phyloP scores from a whole-genome alignment of 2,329 filamentous ascomycete species.

The Alternaria metachromatica region DNA sequence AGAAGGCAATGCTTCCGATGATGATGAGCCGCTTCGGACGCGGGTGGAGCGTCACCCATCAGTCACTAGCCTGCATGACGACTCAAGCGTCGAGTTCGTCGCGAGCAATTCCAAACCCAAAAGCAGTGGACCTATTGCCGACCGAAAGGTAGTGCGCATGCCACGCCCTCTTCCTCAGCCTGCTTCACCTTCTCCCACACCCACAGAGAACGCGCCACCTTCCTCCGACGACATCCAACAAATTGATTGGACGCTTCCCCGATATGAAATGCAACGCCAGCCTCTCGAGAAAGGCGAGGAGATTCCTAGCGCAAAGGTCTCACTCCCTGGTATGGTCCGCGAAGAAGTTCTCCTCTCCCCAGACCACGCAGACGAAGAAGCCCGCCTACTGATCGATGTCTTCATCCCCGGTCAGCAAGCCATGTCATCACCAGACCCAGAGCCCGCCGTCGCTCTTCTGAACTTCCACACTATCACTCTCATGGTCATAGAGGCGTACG shows the following conservation, averaged over 20 bases:
- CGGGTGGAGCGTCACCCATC: conserved; percentile 16
- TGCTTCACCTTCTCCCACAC: neutral
- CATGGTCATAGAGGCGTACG: conserved; percentile 41
- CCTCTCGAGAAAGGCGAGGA: conserved; percentile 13
- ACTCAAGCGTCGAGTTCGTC: conserved; percentile 7
- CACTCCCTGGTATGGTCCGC: conserved; percentile 48
- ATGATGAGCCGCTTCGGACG: conserved; percentile 25
- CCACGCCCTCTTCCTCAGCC: neutral
- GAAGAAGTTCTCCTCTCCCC: conserved; percentile 36
- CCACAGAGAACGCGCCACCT: neutral
- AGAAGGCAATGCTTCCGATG: conserved; percentile 13
- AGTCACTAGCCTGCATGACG: neutral
- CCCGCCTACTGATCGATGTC: conserved; percentile 32
- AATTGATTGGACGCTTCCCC: conserved; percentile 28
- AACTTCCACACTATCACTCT: conserved; percentile 45
- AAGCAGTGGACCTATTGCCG: neutral
- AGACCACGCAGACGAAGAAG: conserved; percentile 34
- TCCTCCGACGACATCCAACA: neutral
- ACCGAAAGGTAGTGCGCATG: neutral
- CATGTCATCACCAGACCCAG: conserved; percentile 21
- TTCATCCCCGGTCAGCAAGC: conserved; percentile 38
- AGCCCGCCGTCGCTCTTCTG: conserved; percentile 30
- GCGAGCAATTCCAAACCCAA: conserved; percentile 2
- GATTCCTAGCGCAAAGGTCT: conserved; percentile 35
- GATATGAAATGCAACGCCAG: conserved; percentile 23